Percentiles rank a stretch among this genome's conserved stretches.
Conservation (phyloP, 2,329 filamentous ascomycete species). For the Aciculosporium take region DNA sequence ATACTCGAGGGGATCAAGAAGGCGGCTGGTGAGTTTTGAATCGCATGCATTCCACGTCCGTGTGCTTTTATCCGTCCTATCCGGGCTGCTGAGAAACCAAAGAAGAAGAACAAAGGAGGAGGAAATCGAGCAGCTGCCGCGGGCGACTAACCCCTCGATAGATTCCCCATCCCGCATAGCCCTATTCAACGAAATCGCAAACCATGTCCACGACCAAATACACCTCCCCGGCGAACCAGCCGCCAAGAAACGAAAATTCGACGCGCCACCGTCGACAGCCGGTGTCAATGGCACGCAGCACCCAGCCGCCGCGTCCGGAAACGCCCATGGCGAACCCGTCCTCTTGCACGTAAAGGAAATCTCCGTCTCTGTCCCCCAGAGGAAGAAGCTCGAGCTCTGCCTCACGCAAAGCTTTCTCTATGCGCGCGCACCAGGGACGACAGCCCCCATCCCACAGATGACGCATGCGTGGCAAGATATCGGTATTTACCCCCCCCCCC, state of each 20-base stretch:
- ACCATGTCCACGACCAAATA: constrained; percentile 33
- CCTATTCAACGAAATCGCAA: constrained; percentile 43
- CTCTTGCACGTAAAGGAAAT: constrained; percentile 51
- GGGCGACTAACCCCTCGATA: constrained; percentile 17
- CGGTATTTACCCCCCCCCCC: no score
- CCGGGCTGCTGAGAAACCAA: no score
- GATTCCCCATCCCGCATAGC: constrained; percentile 35
- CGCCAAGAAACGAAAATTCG: constrained; percentile 38
- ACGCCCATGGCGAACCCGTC: constrained; percentile 34
- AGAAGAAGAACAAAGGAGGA: no score
- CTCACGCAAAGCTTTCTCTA: constrained; percentile 47
- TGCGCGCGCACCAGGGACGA: constrained; percentile 37
- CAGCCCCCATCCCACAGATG: constrained; percentile 36
- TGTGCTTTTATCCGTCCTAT: no score
- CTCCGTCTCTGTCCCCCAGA: constrained; percentile 50
- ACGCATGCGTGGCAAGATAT: constrained; percentile 48
- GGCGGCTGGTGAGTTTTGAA: constrained; percentile 32
- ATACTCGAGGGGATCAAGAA: constrained; percentile 38
- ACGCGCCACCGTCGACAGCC: constrained; percentile 21
- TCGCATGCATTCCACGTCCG: no score
- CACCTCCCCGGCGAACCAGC: constrained; percentile 29
- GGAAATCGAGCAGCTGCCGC: no score
- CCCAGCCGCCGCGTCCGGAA: constrained; percentile 5
- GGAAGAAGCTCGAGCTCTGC: constrained; percentile 54
- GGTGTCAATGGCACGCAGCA: constrained; percentile 9